Conservation (phyloP, 108 stramenopile species). For the Pseudonitzschia multiseries region DNA sequence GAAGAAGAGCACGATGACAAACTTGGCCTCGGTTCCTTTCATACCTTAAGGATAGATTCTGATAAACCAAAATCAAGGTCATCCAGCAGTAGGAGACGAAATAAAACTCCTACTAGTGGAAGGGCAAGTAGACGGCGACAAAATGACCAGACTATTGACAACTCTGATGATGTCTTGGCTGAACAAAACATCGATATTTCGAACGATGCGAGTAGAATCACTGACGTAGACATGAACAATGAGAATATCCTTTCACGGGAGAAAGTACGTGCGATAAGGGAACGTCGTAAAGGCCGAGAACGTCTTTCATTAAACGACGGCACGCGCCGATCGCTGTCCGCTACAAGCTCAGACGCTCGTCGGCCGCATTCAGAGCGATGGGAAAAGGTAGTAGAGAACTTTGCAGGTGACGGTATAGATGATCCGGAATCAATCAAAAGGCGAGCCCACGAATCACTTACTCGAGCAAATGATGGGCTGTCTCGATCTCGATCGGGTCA, state of each 20-base stretch:
- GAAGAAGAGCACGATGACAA: conserved; percentile 13
- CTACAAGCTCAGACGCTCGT: conserved; percentile 10
- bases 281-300: not conserved
- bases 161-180: not conserved
- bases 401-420: conserved; percentile 16
- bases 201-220: not conserved
- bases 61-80: conserved; percentile 19
- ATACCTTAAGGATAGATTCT: conserved; percentile 22
- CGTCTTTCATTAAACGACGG: not conserved
- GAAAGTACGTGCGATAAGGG: not conserved
- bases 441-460: conserved; percentile 9
- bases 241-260: conserved; percentile 8
- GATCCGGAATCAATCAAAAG: not conserved
- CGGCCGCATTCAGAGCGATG: conserved; percentile 24
- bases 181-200: not conserved
- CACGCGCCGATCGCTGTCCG: not conserved
- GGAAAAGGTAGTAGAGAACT: conserved; percentile 8
- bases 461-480: conserved; percentile 14
- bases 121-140: conserved; percentile 16
- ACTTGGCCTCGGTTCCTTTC: conserved; percentile 21
- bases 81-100: not conserved
- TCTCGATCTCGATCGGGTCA: conserved; percentile 31
- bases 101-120: conserved; percentile 19
- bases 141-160: conserved; percentile 15
- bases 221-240: conserved; percentile 12